phyloP scores from a whole-genome alignment of 805 yeast species.

The Zygosaccharomyces bisporus region DNA sequence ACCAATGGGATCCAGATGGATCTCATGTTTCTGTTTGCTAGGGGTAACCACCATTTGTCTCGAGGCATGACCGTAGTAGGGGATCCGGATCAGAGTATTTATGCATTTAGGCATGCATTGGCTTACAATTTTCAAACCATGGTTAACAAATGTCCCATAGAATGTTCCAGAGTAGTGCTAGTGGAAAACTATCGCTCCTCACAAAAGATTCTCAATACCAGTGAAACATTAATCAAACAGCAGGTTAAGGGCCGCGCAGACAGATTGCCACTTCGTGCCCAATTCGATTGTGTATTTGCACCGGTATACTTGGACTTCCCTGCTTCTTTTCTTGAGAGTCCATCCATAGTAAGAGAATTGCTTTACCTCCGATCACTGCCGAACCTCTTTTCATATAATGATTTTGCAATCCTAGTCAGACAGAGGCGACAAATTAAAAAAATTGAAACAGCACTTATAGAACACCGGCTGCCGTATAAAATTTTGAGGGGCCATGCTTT shows the following conservation, averaged over 20 bases:
- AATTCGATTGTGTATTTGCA: constrained; percentile 40
- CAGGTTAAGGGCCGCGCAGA: constrained; percentile 42
- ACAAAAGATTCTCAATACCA: constrained; percentile 54
- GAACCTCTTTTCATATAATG: constrained; percentile 46
- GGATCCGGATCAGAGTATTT: constrained; percentile 94
- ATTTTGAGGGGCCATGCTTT: constrained; percentile 73
- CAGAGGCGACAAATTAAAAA: constrained; percentile 56
- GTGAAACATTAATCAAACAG: constrained; percentile 63
- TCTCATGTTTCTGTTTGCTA: constrained; percentile 53
- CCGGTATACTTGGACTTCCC: constrained; percentile 45
- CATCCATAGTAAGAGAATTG: constrained; percentile 55
- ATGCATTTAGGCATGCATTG: constrained; percentile 81
- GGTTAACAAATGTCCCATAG: constrained; percentile 40
- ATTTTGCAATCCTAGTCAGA: constrained; percentile 70
- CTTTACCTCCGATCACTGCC: constrained; percentile 45
- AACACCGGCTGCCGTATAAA: constrained; percentile 55
- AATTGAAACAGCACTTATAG: constrained; percentile 61
- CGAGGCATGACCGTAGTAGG: constrained; percentile 84
- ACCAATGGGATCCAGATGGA: constrained; percentile 75
- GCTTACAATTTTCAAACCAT: constrained; percentile 60
- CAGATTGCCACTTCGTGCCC: constrained; percentile 47
- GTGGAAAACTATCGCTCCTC: constrained; percentile 82
- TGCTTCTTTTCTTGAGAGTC: constrained; percentile 52
- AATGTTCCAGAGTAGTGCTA: constrained; percentile 41
- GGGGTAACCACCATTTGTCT: constrained; percentile 38